These are phyloP conservation scores for Fusarium papillatum DNA, from an alignment of 2,329 filamentous ascomycete genomes.

Conservation along the genomic window DNA sequence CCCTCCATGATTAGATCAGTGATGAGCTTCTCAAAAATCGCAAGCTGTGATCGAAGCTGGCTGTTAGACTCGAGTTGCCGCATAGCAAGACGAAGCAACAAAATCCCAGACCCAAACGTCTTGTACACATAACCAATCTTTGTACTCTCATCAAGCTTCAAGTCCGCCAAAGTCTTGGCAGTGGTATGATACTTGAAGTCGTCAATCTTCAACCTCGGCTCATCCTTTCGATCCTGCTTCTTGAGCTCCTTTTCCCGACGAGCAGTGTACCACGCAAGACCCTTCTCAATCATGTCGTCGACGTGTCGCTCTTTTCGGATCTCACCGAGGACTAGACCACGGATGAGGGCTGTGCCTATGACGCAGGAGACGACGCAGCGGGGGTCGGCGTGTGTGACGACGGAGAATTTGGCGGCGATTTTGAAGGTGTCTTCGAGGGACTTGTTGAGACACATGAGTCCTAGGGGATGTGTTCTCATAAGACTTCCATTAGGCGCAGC, in stretches of 20 bases:
- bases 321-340: conserved; percentile 61
- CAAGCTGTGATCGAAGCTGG: conserved; percentile 32
- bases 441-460: conserved; percentile 59
- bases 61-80: conserved; percentile 42
- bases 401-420: conserved; percentile 56
- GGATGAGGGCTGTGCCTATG: conserved; percentile 60
- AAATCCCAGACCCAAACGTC: conserved; percentile 61
- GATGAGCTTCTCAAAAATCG: conserved; percentile 61
- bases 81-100: conserved; percentile 59
- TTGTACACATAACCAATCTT: conserved; percentile 69
- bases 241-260: conserved; percentile 36
- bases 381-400: conserved; percentile 64
- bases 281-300: conserved; percentile 55
- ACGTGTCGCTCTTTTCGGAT: conserved; percentile 55
- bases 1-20: conserved; percentile 64
- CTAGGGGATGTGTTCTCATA: conserved; percentile 66
- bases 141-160: conserved; percentile 58
- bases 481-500: conserved; percentile 65
- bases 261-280: conserved; percentile 53
- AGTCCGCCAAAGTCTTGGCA: conserved; percentile 51
- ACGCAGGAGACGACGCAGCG: conserved; percentile 64
- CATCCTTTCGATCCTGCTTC: conserved; percentile 43
- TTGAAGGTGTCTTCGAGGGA: conserved; percentile 58
- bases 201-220: conserved; percentile 51
- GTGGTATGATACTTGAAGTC: conserved; percentile 58